Conservation (phyloP, 345 rosid genomes). For the Psidium guajava region DNA sequence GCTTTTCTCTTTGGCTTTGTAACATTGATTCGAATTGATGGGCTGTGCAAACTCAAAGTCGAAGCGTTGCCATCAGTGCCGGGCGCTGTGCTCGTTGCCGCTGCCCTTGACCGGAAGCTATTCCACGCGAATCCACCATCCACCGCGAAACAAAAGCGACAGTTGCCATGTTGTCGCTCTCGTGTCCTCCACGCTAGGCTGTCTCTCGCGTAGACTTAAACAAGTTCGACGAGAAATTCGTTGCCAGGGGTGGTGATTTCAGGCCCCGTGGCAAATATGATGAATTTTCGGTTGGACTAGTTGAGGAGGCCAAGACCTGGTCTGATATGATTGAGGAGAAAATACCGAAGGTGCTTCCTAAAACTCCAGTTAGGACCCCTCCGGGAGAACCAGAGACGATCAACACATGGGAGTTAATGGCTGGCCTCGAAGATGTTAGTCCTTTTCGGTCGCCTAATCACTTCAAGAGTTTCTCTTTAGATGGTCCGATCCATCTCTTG, state of each 20-base stretch:
- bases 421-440: slow-evolving; percentile 68
- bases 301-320: slow-evolving; percentile 81
- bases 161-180: slow-evolving; percentile 63
- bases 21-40: slow-evolving; percentile 18
- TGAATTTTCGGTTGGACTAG: slow-evolving; percentile 28
- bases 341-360: slow-evolving; percentile 50
- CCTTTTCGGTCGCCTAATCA: slow-evolving; percentile 32
- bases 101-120: slow-evolving; percentile 26
- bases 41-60: slow-evolving; percentile 83
- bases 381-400: slow-evolving; percentile 95
- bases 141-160: slow-evolving; percentile 41
- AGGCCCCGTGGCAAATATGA: not conserved
- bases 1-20: not conserved
- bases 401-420: slow-evolving; percentile 89
- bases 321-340: slow-evolving; percentile 65
- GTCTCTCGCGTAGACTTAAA: slow-evolving; percentile 9
- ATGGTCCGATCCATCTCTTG: slow-evolving; percentile 2
- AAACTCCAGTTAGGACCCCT: slow-evolving; percentile 63
- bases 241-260: not conserved
- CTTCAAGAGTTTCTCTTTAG: slow-evolving; percentile 58
- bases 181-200: slow-evolving; percentile 67
- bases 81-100: slow-evolving; percentile 36
- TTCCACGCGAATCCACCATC: slow-evolving; percentile 59
- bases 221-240: not conserved
- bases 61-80: slow-evolving; percentile 67